Percentiles rank a stretch among this genome's conserved stretches.
phyloP scores from a whole-genome alignment of 2,329 filamentous ascomycete genomes.

The Cadophora malorum region DNA sequence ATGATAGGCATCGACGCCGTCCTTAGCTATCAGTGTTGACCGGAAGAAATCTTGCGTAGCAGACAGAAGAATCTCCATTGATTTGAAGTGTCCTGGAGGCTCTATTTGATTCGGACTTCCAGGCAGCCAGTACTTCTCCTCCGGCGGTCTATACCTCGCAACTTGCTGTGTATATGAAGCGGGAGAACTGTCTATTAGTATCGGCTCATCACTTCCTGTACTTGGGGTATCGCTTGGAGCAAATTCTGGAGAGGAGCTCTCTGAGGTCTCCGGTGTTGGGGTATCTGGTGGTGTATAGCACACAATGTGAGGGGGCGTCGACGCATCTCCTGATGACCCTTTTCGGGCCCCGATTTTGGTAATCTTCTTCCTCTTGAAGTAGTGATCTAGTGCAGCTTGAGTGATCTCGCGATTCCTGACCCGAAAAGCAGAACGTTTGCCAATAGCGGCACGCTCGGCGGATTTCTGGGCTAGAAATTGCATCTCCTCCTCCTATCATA shows the following conservation, averaged over 20 bases:
- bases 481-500: slow-evolving; percentile 19
- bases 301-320: slow-evolving; percentile 18
- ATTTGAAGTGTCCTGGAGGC: slow-evolving; percentile 4
- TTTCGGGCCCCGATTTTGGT: not conserved
- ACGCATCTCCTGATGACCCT: slow-evolving; percentile 4
- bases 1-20: slow-evolving; percentile 14
- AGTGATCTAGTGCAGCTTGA: slow-evolving; percentile 17
- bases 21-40: slow-evolving; percentile 2
- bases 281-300: slow-evolving; percentile 20
- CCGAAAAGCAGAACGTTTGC: slow-evolving; percentile 17
- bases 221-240: slow-evolving; percentile 6
- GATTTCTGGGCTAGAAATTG: slow-evolving; percentile 18
- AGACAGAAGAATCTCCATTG: slow-evolving; percentile 6
- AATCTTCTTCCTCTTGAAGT: slow-evolving; percentile 21
- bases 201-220: slow-evolving; percentile 3
- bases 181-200: slow-evolving; percentile 9
- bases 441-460: slow-evolving; percentile 11
- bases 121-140: slow-evolving; percentile 13
- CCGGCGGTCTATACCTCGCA: not conserved
- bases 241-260: slow-evolving; percentile 6
- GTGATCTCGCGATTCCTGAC: slow-evolving; percentile 18
- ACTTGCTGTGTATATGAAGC: not conserved
- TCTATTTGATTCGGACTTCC: slow-evolving; percentile 6
- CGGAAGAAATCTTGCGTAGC: slow-evolving; percentile 9
- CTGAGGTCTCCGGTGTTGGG: slow-evolving; percentile 9